Evolutionary conservation across 192 early-diverging fungal genomes (phyloP), one percentile per base, ranked within the genome.

Genomic region (Glomus cerebriforme): DNA sequence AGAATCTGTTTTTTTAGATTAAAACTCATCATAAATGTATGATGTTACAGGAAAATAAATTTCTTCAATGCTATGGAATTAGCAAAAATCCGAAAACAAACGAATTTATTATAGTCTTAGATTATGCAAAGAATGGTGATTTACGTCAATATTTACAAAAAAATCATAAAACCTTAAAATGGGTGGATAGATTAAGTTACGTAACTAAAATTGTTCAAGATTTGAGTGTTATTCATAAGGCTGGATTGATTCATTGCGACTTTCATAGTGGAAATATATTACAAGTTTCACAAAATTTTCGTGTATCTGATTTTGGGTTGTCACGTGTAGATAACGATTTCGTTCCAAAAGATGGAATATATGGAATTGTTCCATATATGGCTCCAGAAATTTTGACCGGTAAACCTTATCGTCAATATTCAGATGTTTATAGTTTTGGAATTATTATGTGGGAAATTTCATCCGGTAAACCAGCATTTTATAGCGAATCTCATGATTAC

Each of bases 381-480:
- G 43, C 69, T 17, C 69, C 69, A 4, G 69, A 71, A 49, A 24
- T 71, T 49, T 29, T 71, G 29, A 24, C 1, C 3, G 69, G 69
- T 49, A 47, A 47, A 24, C n/a, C 37, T 29, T 43, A 71, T 47
- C 43, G 43, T 29, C 62, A 79, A 37, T 67, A 70, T 71, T 79
- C 82, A 22, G 85, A 86, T 39, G 68, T 86, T 0, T 86, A 83
- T 73, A 82, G 81, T 79, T 68, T 79, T 19, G 85, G 82, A 29
- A 83, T 83, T n/a, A 86, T 86, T 62, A 82, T 86, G 85, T 83
- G 81, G 80, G 85, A 86, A 32, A 72, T 86, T 31, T 73, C 81
- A 8, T 80, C 79, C 7, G 85, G 82, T 45, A 59, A 79, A 31
- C 81, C 77, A 26, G 80, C 85, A 31, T 83, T 83, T 26, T 59